Evolutionary conservation across 805 yeast species (phyloP).

Genomic region (Ogataea degrootiae): DNA sequence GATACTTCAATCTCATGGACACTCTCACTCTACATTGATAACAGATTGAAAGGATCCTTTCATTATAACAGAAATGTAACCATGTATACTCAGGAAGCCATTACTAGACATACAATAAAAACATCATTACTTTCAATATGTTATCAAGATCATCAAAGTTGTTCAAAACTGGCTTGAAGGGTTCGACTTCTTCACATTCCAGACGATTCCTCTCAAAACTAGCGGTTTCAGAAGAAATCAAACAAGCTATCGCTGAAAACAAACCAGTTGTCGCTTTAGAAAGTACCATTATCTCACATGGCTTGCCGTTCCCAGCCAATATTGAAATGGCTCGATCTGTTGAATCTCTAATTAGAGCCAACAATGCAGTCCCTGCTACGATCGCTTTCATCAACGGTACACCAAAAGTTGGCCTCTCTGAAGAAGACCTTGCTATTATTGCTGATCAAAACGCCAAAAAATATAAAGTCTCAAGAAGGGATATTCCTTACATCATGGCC

Average conservation of each 20-base stretch:
- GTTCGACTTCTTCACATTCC: not conserved
- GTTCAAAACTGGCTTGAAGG: not conserved
- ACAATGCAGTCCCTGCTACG: slow-evolving; percentile 81
- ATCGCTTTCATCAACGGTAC: slow-evolving; percentile 70
- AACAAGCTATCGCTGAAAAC: slow-evolving; percentile 52
- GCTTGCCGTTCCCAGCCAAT: slow-evolving; percentile 78
- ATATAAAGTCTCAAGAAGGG: slow-evolving; percentile 74
- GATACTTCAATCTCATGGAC: too few species aligned
- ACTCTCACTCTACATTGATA: not conserved
- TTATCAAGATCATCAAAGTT: not conserved
- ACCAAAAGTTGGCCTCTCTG: slow-evolving; percentile 63
- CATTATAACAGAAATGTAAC: too few species aligned
- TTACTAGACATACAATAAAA: too few species aligned
- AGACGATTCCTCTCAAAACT: slow-evolving; percentile 3
- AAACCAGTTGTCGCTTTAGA: slow-evolving; percentile 79
- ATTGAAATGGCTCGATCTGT: slow-evolving; percentile 66
- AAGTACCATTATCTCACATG: slow-evolving; percentile 86
- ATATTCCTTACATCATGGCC: slow-evolving; percentile 68
- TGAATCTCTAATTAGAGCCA: slow-evolving; percentile 52
- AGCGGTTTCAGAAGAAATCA: slow-evolving; percentile 42
- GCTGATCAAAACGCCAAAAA: slow-evolving; percentile 36
- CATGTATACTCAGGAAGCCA: not conserved
- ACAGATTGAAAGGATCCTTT: not conserved
- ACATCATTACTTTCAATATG: too few species aligned
- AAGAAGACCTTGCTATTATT: slow-evolving; percentile 43